Evolutionary conservation across 2,329 filamentous ascomycete species (phyloP), one percentile per base, ranked within the genome.

Genomic region (Erysiphe neolycopersici): DNA sequence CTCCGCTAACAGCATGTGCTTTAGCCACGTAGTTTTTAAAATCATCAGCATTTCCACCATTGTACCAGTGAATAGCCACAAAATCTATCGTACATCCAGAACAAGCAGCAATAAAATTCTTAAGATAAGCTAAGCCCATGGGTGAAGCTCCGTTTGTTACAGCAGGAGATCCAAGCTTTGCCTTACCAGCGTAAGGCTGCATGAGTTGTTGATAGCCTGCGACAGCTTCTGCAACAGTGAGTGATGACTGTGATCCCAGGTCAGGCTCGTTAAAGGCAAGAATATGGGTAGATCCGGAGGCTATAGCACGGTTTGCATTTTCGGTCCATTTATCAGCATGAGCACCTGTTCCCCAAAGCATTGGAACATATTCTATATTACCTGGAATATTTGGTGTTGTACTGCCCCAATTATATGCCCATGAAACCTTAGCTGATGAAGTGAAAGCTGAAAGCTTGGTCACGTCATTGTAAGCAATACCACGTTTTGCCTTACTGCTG

Each of bases 261-360:
- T 82, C 77, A 39, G 73, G 73, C 64, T 82, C 76, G 65, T 82
- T 82, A 68, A 79, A 79, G 57, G 66, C 65, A 54, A 80, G 65
- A 44, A 80, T 58, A 51, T 66, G 63, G 48, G 63, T 67, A 49
- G 67, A 60, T 45, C 75, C 76, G 12, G 56, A 56, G 42, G 57
- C 51, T 47, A 79, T 66, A 47, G 70, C 69, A 14, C 58, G 54
- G 43, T 65, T 56, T 39, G 66, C 72, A 48, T 67, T 64, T 13
- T 47, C 39, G 30, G 53, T 50, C 73, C 75, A 81, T 52, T 53
- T 55, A 44, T 51, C 44, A 45, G 64, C 64, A 56, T 68, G 63
- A 10, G 53, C 45, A 12, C 50, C 50, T 44, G 64, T 57, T 43
- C 69, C 66, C 74, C 71, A 80, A 41, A 80, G 68, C 60, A 72